A percentile compares a stretch with the other conserved stretches of the same genome.
Evolutionary conservation across 208 protist species (phyloP).

Genomic region (Trypanosomatidae sp.): DNA sequence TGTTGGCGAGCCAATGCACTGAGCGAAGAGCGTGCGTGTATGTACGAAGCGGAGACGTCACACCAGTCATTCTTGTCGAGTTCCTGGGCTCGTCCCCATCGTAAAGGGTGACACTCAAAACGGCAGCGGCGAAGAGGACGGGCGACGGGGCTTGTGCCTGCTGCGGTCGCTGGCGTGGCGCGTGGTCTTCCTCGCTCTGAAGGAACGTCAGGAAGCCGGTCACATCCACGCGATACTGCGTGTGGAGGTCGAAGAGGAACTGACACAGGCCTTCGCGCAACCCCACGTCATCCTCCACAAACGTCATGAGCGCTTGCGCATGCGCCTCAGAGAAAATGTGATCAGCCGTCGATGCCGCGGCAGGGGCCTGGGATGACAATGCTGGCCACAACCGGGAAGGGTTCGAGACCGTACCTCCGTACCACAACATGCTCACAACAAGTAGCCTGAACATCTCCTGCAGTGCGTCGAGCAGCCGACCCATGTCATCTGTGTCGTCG

Average conservation of each 20-base stretch:
- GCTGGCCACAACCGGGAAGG: not conserved
- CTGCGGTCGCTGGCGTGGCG: not conserved
- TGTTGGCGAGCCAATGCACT: constrained; percentile 2
- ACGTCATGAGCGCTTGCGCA: not conserved
- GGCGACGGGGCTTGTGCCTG: not conserved
- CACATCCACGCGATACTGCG: constrained; percentile 9
- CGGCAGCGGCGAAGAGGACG: not conserved
- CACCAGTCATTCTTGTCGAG: not conserved
- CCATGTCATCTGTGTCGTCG: not conserved
- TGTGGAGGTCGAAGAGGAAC: constrained; percentile 6
- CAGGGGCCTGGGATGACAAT: too few relatives aligned
- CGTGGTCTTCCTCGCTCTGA: not conserved
- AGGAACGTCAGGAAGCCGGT: constrained; percentile 1
- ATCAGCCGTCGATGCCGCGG: not conserved
- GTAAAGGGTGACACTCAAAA: not conserved
- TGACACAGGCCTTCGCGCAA: constrained; percentile 6
- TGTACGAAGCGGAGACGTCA: not conserved
- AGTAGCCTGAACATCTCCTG: not conserved
- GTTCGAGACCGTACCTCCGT: not conserved
- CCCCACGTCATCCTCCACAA: not conserved
- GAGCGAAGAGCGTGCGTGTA: constrained; percentile 3
- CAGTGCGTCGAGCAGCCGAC: not conserved
- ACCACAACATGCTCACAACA: constrained; percentile 3
- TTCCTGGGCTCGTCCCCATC: not conserved
- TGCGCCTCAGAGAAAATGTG: not conserved